Base-by-base conservation (phyloP, 345 rosid species). In the Citrus australasica region DNA sequence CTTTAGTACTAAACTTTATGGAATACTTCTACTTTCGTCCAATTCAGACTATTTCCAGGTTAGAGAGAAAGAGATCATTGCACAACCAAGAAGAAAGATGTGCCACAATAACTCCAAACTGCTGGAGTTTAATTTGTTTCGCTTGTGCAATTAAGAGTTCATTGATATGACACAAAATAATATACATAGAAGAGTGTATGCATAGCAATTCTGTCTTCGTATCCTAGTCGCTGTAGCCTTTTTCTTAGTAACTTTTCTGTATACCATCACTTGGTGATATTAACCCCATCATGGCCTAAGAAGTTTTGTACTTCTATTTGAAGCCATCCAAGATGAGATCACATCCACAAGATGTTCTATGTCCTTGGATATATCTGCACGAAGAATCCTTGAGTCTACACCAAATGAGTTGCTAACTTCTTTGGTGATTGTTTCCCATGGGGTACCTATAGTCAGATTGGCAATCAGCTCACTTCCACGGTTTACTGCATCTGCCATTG, bases 401-500 rank as follows among this genome's bases (percentile, higher is more conserved):
- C 98, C 98, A 1, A 96, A 81, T 4, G 98, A 82, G 78, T 79
- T 88, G 76, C 97, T 91, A n/a, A 96, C 92, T 81, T 96, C 99
- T 87, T 92, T 96, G 69, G 95, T 94, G 73, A 94, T 88, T 7
- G 90, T 81, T 83, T 92, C 99, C 99, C 97, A 96, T 0, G 99
- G 97, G 17, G 99, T 94, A 25, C 99, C 99, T 0, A 80, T 89
- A 5, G 95, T 87, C 74, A 96, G 84, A 83, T 89, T 96, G 0
- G 95, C 90, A 28, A 96, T 69, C 70, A 96, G 75, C 83, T 94
- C 97, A 63, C 98, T 90, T 81, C 98, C 97, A 58, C 92, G 86
- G 42, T 92, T 94, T 68, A 94, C 97, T 4, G 97, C 99, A 67
- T 96, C 95, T 11, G 97, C 98, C 98, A 96, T 92, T 82, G 93